These are phyloP conservation scores for Fusarium sp. DNA, from an alignment of 2,329 filamentous ascomycete species.

Conservation along the genomic window DNA sequence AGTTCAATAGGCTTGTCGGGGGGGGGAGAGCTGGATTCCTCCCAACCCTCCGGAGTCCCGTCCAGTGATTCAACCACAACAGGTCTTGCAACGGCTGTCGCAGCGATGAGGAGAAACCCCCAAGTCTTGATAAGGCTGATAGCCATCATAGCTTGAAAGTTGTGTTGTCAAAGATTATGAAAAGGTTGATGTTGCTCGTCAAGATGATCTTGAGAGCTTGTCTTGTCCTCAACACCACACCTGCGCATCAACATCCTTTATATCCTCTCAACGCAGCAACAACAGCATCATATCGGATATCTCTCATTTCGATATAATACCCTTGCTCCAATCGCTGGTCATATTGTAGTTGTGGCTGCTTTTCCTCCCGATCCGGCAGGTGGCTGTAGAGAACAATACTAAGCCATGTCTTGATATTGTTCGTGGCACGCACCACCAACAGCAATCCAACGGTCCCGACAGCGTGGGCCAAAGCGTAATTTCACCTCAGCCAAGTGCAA, in stretches of 20 bases:
- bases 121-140: constrained; percentile 5
- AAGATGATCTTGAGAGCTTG: constrained; percentile 1
- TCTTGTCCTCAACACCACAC: neutral
- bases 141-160: constrained; percentile 8
- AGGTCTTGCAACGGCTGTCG: constrained; percentile 17
- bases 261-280: constrained; percentile 3
- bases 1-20: constrained; percentile 39
- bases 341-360: constrained; percentile 12
- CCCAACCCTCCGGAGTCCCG: constrained; percentile 37
- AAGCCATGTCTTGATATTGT: constrained; percentile 38
- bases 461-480: neutral
- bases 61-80: constrained; percentile 37
- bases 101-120: constrained; percentile 17
- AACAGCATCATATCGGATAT: neutral
- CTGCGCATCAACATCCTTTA: constrained; percentile 16
- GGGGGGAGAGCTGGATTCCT: constrained; percentile 25
- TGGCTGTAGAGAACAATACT: constrained; percentile 39
- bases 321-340: neutral
- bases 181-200: neutral
- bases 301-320: neutral
- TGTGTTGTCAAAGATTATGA: neutral
- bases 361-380: constrained; percentile 13
- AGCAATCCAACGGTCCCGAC: constrained; percentile 9
- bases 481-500: neutral
- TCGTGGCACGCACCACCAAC: constrained; percentile 30